Evolutionary conservation across 2,329 filamentous ascomycete species (phyloP).

Genomic region (Orbilia quercus): DNA sequence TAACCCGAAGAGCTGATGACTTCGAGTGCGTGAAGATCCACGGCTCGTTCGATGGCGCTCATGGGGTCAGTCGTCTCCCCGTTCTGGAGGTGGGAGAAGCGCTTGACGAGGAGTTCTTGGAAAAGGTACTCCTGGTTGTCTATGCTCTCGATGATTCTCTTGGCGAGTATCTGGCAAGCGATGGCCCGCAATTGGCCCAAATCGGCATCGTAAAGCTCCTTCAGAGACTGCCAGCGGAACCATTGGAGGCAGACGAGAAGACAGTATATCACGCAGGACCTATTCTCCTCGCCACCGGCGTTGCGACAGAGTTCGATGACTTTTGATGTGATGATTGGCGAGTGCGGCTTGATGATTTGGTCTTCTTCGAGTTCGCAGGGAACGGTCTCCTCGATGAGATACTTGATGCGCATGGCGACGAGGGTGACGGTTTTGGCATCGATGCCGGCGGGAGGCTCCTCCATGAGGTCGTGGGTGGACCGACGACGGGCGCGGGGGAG

Average conservation of each 20-base stretch:
- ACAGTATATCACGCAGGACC: conserved; percentile 84
- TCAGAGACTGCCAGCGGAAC: conserved; percentile 61
- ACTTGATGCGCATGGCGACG: conserved; percentile 84
- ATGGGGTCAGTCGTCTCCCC: conserved; percentile 77
- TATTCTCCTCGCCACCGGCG: conserved; percentile 80
- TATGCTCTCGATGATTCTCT: conserved; percentile 84
- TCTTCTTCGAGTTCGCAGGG: conserved; percentile 87
- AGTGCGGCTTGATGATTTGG: conserved; percentile 81
- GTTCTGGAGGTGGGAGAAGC: conserved; percentile 83
- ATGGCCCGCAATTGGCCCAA: conserved; percentile 75
- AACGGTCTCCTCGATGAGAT: conserved; percentile 80
- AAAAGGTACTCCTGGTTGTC: conserved; percentile 82
- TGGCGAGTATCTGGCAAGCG: conserved; percentile 92
- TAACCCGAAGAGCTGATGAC: conserved; percentile 94
- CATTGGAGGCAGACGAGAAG: conserved; percentile 78
- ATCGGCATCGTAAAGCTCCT: conserved; percentile 92
- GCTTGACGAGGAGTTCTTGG: conserved; percentile 78
- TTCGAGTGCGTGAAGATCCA: conserved; percentile 87
- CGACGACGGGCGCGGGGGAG: conserved; percentile 13
- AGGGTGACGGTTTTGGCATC: conserved; percentile 82
- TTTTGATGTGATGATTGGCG: conserved; percentile 80
- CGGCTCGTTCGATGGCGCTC: conserved; percentile 90
- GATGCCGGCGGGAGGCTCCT: conserved; percentile 25
- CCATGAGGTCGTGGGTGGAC: conserved; percentile 19
- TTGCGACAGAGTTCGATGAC: conserved; percentile 84